Evolutionary conservation across 192 early-diverging fungal genomes (phyloP), one percentile per base, ranked within the genome.

Genomic region (Cladochytrium replicatum): DNA sequence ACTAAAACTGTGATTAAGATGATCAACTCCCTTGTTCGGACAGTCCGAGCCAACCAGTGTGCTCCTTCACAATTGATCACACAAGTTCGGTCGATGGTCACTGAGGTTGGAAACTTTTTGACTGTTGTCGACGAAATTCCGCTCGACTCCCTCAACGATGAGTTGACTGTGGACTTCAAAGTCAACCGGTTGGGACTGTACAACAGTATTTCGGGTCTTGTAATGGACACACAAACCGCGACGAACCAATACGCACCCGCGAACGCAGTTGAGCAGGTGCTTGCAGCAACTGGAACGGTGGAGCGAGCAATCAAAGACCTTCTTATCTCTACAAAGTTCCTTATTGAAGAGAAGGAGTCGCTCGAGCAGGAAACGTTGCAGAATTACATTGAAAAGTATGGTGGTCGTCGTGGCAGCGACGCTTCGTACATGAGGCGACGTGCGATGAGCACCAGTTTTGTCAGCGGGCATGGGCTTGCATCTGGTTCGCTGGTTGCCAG

Each of bases 121-220:
- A 38, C 52, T 6, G 29, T 78, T 4, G 64, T 79, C 17, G 77
- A 80, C 19, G 66, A 75, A 22, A 27, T 78, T 13, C 69, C 74
- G 21, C 47, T 68, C 7, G 62, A 67, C 41, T 41, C 62, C 5
- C 47, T 69, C 19, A 55, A 58, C 37, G 59, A 64, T 9, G 62
- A 61, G 8, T 42, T 67, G 26, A 53, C 60, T 4, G 51, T 67
- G 17, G 68, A 84, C 11, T 79, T 87, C 57, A 76, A 77, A 45
- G 57, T 67, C 44, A 64, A 75, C 26, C 78, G 81, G 48, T 71
- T 80, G 38, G 49, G 59, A 3, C 58, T 87, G 24, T 83, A 78
- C 69, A 80, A 84, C 52, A 70, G 69, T 38, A 59, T 86, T 26
- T 69, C 82, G 1, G 66, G 66, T 13, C 54, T 87, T 13, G 74